phyloP scores from a whole-genome alignment of 2,329 filamentous ascomycete species.

The Parasarocladium wereldwijsianum region DNA sequence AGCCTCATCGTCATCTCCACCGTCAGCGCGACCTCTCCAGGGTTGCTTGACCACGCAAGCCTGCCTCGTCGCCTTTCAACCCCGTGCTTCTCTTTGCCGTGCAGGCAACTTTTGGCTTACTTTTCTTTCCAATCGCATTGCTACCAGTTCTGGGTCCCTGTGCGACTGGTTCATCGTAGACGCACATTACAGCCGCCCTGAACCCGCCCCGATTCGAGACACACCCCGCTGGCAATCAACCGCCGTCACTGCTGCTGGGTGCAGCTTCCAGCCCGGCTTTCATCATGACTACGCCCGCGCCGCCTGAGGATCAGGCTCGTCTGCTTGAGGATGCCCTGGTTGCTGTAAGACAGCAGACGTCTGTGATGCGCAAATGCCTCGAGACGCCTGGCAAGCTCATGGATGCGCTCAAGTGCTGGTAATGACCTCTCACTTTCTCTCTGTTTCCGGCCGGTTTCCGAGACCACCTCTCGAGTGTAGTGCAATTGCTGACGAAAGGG shows the following conservation, averaged over 20 bases:
- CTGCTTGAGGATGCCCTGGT: constrained; percentile 94
- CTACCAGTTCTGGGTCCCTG: too few species aligned
- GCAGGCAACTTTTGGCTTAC: too few species aligned
- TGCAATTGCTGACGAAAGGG: too few species aligned
- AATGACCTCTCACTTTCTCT: too few species aligned
- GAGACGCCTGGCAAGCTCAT: constrained; percentile 97
- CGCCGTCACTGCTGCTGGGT: constrained; percentile 1
- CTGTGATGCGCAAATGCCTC: constrained; percentile 92
- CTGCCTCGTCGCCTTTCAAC: too few species aligned
- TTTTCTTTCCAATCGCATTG: too few species aligned
- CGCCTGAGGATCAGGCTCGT: constrained; percentile 70
- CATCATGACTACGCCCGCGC: constrained; percentile 38
- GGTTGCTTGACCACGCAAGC: too few species aligned
- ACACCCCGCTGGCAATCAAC: constrained; percentile 15
- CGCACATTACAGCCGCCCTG: constrained; percentile 10
- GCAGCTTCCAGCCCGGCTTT: constrained; percentile 4
- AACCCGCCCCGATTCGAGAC: constrained; percentile 11
- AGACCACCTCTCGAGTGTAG: too few species aligned
- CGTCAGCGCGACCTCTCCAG: constrained; percentile 4
- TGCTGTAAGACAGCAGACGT: constrained; percentile 92
- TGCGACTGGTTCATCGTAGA: too few species aligned
- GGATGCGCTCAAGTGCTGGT: constrained; percentile 99
- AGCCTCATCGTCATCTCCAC: constrained; percentile 4
- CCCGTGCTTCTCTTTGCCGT: too few species aligned
- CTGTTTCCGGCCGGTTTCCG: too few species aligned